Evolutionary conservation across 768 basidiomycete genomes (phyloP).

Genomic region (Hortiboletus campestris): DNA sequence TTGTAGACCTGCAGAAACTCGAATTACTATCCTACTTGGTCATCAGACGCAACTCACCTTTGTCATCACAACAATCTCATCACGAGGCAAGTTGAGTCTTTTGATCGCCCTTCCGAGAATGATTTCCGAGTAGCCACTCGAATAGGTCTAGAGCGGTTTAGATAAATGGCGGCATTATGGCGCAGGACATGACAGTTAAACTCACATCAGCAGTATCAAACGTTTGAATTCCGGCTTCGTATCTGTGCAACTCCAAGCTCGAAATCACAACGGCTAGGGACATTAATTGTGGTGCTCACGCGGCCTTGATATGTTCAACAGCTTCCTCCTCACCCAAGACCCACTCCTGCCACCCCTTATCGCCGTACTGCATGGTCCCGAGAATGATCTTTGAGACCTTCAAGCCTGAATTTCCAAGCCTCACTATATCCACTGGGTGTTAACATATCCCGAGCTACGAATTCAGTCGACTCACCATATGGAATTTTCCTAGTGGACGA

Average conservation of each 20-base stretch:
- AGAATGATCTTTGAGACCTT: constrained; percentile 53
- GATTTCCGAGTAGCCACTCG: constrained; percentile 62
- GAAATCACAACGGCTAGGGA: not conserved
- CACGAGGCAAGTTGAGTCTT: constrained; percentile 61
- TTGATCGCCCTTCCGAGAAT: constrained; percentile 75
- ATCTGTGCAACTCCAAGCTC: constrained; percentile 18
- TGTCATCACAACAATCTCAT: constrained; percentile 75
- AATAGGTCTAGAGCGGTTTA: constrained; percentile 47
- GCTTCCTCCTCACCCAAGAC: constrained; percentile 46
- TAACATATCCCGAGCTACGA: not conserved
- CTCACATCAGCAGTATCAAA: constrained; percentile 35
- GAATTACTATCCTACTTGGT: not conserved
- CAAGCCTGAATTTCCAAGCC: constrained; percentile 47
- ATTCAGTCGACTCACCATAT: constrained; percentile 28
- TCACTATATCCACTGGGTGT: constrained; percentile 25
- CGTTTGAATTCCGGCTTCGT: constrained; percentile 36
- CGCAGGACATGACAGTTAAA: constrained; percentile 2
- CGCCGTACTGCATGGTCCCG: constrained; percentile 47
- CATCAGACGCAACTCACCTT: constrained; percentile 42
- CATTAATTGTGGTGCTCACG: constrained; percentile 29
- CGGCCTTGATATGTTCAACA: constrained; percentile 46
- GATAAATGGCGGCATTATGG: no score
- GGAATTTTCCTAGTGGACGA: constrained; percentile 25
- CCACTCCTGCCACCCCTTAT: constrained; percentile 53
- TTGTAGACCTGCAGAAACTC: constrained; percentile 39